These are phyloP conservation scores for Arthrobotrys megalospora DNA, from an alignment of 2,329 filamentous ascomycete species.

Conservation along the genomic window DNA sequence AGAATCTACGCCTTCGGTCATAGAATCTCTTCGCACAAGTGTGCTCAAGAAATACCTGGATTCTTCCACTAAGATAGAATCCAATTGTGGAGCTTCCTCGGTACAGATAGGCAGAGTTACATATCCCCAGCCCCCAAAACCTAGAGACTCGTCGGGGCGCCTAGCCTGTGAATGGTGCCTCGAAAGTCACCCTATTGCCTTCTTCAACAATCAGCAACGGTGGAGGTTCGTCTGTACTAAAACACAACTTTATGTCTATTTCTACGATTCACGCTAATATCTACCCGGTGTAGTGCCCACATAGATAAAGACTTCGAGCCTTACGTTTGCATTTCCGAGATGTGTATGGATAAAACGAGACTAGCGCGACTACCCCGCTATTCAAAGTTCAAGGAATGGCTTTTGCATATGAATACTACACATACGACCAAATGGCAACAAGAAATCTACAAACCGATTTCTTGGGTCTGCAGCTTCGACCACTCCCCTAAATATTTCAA, in stretches of 20 bases:
- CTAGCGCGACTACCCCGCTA: background rate
- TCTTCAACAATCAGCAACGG: background rate
- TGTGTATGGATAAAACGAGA: background rate
- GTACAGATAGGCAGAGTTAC: slow-evolving; percentile 13
- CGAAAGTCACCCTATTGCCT: background rate
- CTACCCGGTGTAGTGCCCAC: background rate
- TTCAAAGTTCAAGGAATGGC: slow-evolving; percentile 13
- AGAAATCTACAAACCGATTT: slow-evolving; percentile 12
- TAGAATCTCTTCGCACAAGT: background rate
- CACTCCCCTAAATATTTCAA: slow-evolving; percentile 8
- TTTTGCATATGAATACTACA: slow-evolving; percentile 8
- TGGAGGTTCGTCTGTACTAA: slow-evolving; percentile 4
- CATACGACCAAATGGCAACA: slow-evolving; percentile 12
- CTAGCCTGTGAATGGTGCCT: slow-evolving; percentile 13
- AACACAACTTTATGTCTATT: background rate
- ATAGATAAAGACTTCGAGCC: slow-evolving; percentile 25
- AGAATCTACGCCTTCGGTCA: background rate
- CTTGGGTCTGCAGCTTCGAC: slow-evolving; percentile 9
- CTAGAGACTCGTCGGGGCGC: background rate
- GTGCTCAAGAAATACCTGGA: background rate
- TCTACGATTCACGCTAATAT: background rate
- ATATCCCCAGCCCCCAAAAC: background rate
- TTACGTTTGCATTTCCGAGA: slow-evolving; percentile 23
- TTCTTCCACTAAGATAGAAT: background rate
- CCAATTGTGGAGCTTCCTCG: background rate